Evolutionary conservation across 768 basidiomycete genomes (phyloP), one percentile per base, ranked within the genome.

Genomic region (Daedaleopsis nitida): DNA sequence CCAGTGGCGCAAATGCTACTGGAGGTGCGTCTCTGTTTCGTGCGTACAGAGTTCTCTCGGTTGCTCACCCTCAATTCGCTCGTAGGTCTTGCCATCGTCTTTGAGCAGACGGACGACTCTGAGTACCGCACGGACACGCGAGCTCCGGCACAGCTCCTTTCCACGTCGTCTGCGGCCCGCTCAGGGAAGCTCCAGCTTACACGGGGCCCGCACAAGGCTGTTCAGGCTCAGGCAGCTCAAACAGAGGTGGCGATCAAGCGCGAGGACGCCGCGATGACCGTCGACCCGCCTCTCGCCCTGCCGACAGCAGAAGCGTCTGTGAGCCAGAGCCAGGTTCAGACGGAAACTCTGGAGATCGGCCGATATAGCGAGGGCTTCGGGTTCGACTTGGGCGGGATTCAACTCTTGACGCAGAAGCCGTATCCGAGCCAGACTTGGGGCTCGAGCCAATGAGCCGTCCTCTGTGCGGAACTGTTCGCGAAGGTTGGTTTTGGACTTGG

Each of bases 321-420:
- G 17, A 48, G 47, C 35, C 56, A 50, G 47, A 57, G 56, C 47
- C 56, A 57, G 56, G 44, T 14, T 8, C 52, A 24, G 34, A 43
- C 8, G 3, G 17, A 53, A 2, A 38, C 10, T 34, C 5, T 19
- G 52, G 39, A 42, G 3, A 2, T 9, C 16, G 45, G 37, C 16
- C 52, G 57, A 23, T 63, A 58, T 43, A 50, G 49, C 19, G 62
- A 63, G 42, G 57, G 57, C 10, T 63, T 55, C 14, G 62, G 62
- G 1, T 58, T 63, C 47, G 57, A 58, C 47, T 43, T 58, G 45
- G 48, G 57, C 34, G 48, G 47, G 48, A 10, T 63, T 11, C 47
- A 58, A 34, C 53, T 63, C 53, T 53, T 58, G 62, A 63, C 62
- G 52, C 62, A 63, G 53, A 24, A 39, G 32, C 53, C 48, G 39